Evolutionary conservation across 208 protist genomes (phyloP).

Genomic region (Sergeia podlipaevii): DNA sequence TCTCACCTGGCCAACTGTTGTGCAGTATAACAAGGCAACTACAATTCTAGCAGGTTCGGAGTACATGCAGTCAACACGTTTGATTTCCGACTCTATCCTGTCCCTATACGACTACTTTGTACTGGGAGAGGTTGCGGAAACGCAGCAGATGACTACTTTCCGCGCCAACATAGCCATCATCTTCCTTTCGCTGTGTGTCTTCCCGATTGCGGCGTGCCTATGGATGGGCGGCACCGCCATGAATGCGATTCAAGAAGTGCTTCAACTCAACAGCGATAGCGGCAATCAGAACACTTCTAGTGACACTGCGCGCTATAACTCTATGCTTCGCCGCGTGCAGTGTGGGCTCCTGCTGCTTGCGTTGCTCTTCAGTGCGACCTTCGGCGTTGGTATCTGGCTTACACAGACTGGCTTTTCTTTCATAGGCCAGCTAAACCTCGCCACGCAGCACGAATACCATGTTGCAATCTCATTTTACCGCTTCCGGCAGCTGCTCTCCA

Average conservation of each 20-base stretch:
- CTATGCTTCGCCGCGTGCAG: slow-evolving; percentile 7
- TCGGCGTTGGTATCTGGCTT: slow-evolving; percentile 8
- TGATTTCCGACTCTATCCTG: slow-evolving; percentile 1
- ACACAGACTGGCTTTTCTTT: slow-evolving; percentile 12
- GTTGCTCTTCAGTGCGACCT: slow-evolving; percentile 3
- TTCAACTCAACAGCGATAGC: background rate
- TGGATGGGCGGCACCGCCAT: background rate
- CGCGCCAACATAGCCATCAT: no score
- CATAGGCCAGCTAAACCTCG: background rate
- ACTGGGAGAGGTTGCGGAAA: no score
- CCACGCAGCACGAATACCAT: background rate
- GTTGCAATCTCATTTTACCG: background rate
- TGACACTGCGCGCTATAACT: background rate
- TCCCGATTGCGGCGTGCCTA: background rate
- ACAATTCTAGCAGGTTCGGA: background rate
- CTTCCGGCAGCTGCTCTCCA: slow-evolving; percentile 2
- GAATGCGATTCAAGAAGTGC: background rate
- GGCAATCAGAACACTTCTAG: slow-evolving; percentile 2
- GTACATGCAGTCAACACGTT: background rate
- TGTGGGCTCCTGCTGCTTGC: background rate
- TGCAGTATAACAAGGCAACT: background rate
- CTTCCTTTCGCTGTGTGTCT: background rate
- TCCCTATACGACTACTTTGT: no score
- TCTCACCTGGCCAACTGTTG: background rate
- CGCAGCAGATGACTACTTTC: no score